Evolutionary conservation across 768 basidiomycete species (phyloP).

Genomic region (Coprinopsis cinerea): DNA sequence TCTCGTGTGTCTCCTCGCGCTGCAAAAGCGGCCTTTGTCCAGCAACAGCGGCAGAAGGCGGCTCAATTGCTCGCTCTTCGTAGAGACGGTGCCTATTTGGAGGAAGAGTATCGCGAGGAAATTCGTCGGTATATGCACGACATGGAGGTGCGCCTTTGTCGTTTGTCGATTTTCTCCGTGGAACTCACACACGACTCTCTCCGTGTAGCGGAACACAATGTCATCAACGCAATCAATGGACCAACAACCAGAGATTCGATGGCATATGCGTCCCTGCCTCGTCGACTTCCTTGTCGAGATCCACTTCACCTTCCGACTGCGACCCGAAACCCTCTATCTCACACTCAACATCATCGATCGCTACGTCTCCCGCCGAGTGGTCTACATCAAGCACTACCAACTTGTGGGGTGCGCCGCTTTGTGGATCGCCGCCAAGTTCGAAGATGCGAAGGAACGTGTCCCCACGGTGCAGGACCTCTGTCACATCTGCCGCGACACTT

Average conservation of each 20-base stretch:
- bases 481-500: conserved; percentile 93
- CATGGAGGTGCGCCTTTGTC: conserved; percentile 80
- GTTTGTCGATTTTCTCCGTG: conserved; percentile 14
- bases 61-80: conserved; percentile 64
- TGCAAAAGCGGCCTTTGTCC: conserved; percentile 48
- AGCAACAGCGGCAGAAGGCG: conserved; percentile 62
- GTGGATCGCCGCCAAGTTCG: conserved; percentile 99
- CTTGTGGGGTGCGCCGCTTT: conserved; percentile 97
- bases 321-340: conserved; percentile 97
- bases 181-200: conserved; percentile 13
- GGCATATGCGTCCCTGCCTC: conserved; percentile 99
- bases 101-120: conserved; percentile 94
- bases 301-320: conserved; percentile 94
- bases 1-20: conserved; percentile 62
- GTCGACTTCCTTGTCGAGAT: conserved; percentile 99
- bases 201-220: conserved; percentile 74
- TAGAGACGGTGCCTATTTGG: conserved; percentile 71
- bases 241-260: conserved; percentile 96
- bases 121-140: conserved; percentile 92
- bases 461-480: conserved; percentile 93
- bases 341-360: conserved; percentile 98
- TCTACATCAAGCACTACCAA: conserved; percentile 99
- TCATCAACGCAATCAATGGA: conserved; percentile 96
- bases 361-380: conserved; percentile 96
- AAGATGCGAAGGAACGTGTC: conserved; percentile 97